Base-by-base conservation (phyloP, 352 stramenopile species). In the Phytophthora aleatoria region DNA sequence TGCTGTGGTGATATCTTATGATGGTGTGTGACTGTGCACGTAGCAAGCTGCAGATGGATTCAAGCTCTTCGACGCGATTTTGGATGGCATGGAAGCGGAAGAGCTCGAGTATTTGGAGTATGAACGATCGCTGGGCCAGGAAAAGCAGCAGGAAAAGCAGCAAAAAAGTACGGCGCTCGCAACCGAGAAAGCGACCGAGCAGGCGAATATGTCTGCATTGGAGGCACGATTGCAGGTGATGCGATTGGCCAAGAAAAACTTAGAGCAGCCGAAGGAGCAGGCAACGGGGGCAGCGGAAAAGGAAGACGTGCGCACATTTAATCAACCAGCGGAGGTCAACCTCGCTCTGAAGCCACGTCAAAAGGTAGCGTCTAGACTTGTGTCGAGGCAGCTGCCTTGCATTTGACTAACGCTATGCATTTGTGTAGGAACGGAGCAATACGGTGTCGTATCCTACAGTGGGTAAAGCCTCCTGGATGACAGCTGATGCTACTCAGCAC, bases 31-130 rank as follows among this genome's bases (percentile, higher is more conserved):
- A 41, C 24, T 58, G 15, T 71, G 43, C 33, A 33, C 8, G 39
- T 67, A 94, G 85, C 81, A 91, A 89, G 83, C 83, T 44, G 67
- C 72, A 56, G 64, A 81, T 43, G 85, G 79, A 4, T 77, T 81
- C 20, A 79, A 73, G 51, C 65, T 94, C 5, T 91, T 94, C 41
- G 83, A 94, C 49, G 69, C 73, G 0, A 94, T 94, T 67, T 74
- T 94, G 43, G 79, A 92, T 68, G 85, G 85, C 13, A 94, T 94
- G 83, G 76, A 91, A 57, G 66, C 71, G 2, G 79, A 89, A 49
- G 85, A 94, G 47, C 52, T 69, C 2, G 81, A 90, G 39, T 75
- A 83, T 39, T 66, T 89, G 53, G 68, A 88, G 39, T 87, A 90
- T 45, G 75, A 86, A 28, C 62, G 61, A 26, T 79, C 81, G 36